These are phyloP conservation scores for Nakataea oryzae DNA, from an alignment of 2,329 filamentous ascomycete genomes.

Conservation along the genomic window DNA sequence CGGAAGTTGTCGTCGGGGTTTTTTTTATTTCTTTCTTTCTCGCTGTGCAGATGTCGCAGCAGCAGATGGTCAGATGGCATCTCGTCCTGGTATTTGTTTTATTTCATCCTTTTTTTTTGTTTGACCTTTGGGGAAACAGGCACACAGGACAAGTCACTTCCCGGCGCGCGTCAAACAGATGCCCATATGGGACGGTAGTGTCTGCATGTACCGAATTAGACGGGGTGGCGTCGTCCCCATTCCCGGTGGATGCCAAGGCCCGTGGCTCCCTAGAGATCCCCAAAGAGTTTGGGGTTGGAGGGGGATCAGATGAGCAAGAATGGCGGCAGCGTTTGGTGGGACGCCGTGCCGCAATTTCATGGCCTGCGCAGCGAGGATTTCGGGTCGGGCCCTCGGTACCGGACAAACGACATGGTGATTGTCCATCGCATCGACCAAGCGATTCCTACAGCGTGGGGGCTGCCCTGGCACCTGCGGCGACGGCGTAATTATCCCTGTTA, in stretches of 20 bases:
- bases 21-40: no score
- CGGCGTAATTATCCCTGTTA: no score
- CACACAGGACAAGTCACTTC: background rate
- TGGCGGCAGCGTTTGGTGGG: background rate
- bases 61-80: no score
- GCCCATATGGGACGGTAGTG: no score
- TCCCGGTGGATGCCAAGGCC: background rate
- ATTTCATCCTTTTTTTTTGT: no score
- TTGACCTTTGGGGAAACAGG: no score
- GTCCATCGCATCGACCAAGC: no score
- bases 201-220: no score
- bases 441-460: no score
- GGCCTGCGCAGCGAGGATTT: background rate
- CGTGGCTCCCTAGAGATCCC: no score
- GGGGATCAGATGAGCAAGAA: background rate
- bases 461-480: no score
- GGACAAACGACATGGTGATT: background rate
- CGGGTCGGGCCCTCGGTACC: background rate
- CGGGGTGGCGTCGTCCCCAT: background rate
- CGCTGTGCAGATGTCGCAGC: background rate
- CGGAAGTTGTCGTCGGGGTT: background rate
- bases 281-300: background rate
- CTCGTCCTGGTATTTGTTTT: no score
- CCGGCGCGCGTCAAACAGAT: background rate
- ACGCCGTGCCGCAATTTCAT: background rate